Evolutionary conservation across 2,329 filamentous ascomycete genomes (phyloP), one percentile per base, ranked within the genome.

Genomic region (Talaromyces sp.): DNA sequence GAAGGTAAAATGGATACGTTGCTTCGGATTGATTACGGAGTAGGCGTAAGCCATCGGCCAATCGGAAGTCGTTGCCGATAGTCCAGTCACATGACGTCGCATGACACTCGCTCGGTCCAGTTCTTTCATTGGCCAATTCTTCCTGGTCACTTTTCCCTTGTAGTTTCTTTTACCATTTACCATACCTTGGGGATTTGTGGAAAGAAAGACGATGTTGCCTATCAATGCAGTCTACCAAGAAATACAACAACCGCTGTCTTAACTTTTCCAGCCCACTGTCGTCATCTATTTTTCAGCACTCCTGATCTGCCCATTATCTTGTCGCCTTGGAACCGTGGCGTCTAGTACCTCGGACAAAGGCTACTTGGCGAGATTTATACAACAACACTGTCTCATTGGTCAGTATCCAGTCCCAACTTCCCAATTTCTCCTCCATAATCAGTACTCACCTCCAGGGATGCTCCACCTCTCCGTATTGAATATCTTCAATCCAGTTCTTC

Each of bases 401-500:
- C 19, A 59, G 39, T 15, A 19, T 56, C 19, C 6, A 37, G 4
- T 56, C 17, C 31, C 7, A 37, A 37, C 7, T 5, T 37, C 39
- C n/a, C 52, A 33, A 6, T 39, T 1, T 17, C 33, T 22, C 3
- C 7, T 22, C 6, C 7, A 22, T 37, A 2, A 8, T 15, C 3
- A 11, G 13, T 37, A 56, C 81, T 77, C 88, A 89, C 84, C 93
- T 97, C 95, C 95, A 99, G 69, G 89, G 85, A 78, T 97, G 92
- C 76, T 92, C 87, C 79, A 93, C 90, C 69, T 97, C 93, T 68
- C 95, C 95, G 76, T 98, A 97, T 82, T 98, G 94, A 71, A 96
- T 93, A 37, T 83, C 89, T 82, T 96, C 93, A 68, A 99, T 97
- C 95, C 95, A 99, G 72, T 89, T 87, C 87, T 96, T 96, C 89